Evolutionary conservation across 345 rosid species (phyloP), one percentile per base, ranked within the genome.

Genomic region (Hibiscus tridactylites): DNA sequence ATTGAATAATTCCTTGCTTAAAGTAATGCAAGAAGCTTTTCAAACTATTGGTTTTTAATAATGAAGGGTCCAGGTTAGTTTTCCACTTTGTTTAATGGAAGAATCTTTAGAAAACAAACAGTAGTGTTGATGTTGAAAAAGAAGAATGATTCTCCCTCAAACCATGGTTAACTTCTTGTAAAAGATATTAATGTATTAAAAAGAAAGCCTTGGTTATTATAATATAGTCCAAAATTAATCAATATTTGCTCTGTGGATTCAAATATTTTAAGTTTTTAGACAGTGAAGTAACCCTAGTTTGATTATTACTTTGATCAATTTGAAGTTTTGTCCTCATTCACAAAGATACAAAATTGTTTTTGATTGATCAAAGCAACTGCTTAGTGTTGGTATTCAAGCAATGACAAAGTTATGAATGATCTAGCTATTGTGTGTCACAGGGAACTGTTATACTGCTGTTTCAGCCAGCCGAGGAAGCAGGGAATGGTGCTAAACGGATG

Each of bases 401-500:
- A 58, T 21, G 24, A 21, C 4, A 56, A 52, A 52, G 57, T 42
- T 42, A 1, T 60, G 13, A 44, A 10, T 65, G 21, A 29, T 21
- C 44, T 6, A 7, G 42, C 42, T 56, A 15, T 64, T 71, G 39
- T 39, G 37, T 33, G 53, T 78, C n/a, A 28, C 59, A 92, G 98
- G 98, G 98, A 71, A 93, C 98, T 0, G 93, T 90, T n/a, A 65
- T 93, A 54, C 35, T 90, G 44, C 59, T 93, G n/a, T 93, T 93
- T 64, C 98, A 93, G 74, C 97, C 98, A 1, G 97, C 98, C 4
- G 98, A 93, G 81, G 98, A 93, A 85, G 98, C 97, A 15, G 98
- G 98, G 21, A 93, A 93, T 35, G 98, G 98, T 6, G 98, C 98
- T 12, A 93, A 90, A 64, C 58, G 78, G 44, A 88, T 93, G 98